Conservation (phyloP, 495 filamentous ascomycete genomes). For the Recurvomyces mirabilis region DNA sequence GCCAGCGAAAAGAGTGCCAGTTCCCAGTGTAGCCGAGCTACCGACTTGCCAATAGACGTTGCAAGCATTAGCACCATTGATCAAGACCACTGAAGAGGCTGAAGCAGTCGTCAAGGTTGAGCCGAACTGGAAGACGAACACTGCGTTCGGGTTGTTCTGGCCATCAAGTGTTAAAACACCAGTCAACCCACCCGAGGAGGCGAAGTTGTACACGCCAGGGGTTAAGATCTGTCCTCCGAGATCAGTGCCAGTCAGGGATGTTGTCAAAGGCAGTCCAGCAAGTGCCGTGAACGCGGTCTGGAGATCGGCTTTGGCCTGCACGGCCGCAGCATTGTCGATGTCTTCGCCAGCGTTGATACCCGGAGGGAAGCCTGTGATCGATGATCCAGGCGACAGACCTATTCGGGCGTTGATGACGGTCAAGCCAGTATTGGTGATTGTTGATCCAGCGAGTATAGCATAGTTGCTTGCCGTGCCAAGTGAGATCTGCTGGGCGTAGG, state of each 20-base stretch:
- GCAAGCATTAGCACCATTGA: conserved; percentile 13
- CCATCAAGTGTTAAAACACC: conserved; percentile 9
- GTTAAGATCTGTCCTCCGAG: conserved; percentile 14
- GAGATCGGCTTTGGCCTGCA: conserved; percentile 8
- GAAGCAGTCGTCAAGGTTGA: conserved; percentile 11
- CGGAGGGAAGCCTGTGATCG: conserved; percentile 17
- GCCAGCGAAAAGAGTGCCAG: conserved; percentile 7
- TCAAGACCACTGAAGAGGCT: conserved; percentile 5
- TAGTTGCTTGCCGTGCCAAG: conserved; percentile 11
- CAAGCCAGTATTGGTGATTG: conserved; percentile 14
- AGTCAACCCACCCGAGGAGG: conserved; percentile 13
- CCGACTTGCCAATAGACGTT: conserved; percentile 17
- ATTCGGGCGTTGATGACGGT: conserved; percentile 8
- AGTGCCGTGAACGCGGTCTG: conserved; percentile 7
- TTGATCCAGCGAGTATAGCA: conserved; percentile 7
- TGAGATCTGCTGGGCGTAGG: too few species aligned
- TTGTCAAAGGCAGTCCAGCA: conserved; percentile 7
- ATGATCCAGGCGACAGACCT: conserved; percentile 11
- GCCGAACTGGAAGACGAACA: conserved; percentile 13
- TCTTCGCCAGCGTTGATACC: conserved; percentile 2
- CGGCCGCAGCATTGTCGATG: conserved; percentile 7
- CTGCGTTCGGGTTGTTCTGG: conserved; percentile 3
- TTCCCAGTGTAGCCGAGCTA: conserved; percentile 13
- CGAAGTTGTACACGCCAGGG: conserved; percentile 15
- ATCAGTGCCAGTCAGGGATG: conserved; percentile 10